A percentile compares a stretch with the other conserved stretches of the same genome.
phyloP scores from a whole-genome alignment of 345 rosid genomes.

The Sisymbrium irio region DNA sequence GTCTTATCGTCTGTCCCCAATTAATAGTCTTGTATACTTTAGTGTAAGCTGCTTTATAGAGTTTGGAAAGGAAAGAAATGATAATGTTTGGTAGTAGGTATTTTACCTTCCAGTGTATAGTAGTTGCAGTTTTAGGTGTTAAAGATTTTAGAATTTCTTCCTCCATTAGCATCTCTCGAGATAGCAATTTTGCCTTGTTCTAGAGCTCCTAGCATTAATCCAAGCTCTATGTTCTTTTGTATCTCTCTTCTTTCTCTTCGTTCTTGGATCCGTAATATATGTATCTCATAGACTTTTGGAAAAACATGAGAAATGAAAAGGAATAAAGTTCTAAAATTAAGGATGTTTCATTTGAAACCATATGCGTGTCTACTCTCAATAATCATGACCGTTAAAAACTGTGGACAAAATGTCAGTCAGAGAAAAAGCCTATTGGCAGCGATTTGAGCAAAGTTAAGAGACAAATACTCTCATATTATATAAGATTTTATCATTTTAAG shows the following conservation, averaged over 20 bases:
- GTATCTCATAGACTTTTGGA: not conserved
- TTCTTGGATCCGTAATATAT: not conserved
- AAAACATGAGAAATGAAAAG: not conserved
- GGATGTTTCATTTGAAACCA: not conserved
- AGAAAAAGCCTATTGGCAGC: not conserved
- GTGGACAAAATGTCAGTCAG: not conserved
- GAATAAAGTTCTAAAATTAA: not conserved
- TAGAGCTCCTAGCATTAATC: constrained; percentile 24
- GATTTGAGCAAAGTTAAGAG: not conserved
- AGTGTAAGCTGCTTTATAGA: constrained; percentile 15
- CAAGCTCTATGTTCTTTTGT: constrained; percentile 15
- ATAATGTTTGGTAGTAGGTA: not conserved
- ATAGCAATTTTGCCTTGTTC: constrained; percentile 27
- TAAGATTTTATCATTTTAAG: not conserved
- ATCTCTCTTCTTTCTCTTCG: not conserved
- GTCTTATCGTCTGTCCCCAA: constrained; percentile 33
- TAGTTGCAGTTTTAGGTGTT: constrained; percentile 23
- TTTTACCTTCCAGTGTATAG: constrained; percentile 19
- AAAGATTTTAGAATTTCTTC: constrained; percentile 9
- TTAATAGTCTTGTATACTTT: constrained; percentile 17
- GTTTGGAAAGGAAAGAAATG: constrained; percentile 18
- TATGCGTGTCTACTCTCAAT: not conserved
- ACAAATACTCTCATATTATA: not conserved
- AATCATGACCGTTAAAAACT: too few relatives aligned
- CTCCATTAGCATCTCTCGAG: constrained; percentile 5